phyloP scores from a whole-genome alignment of 1,139 yeast genomes.

The Starmera stellimalicola region DNA sequence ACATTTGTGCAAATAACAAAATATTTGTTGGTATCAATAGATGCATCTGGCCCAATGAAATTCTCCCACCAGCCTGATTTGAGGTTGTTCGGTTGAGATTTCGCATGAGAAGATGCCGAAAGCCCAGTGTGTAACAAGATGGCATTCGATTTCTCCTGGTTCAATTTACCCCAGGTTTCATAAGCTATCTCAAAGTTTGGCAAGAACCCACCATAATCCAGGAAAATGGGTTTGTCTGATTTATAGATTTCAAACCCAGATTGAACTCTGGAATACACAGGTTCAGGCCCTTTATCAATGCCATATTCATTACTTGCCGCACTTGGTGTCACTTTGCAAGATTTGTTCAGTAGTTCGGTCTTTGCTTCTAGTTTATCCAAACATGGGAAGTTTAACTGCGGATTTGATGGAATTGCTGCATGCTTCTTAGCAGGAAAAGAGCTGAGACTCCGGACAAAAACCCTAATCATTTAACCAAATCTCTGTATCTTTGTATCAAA shows the following conservation, averaged over 20 bases:
- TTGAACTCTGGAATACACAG: constrained; percentile 63
- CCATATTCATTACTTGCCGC: constrained; percentile 21
- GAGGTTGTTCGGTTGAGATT: constrained; percentile 60
- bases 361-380: constrained; percentile 65
- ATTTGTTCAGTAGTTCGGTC: constrained; percentile 33
- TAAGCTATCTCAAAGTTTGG: constrained; percentile 76
- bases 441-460: too few species aligned
- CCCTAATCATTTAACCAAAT: too few species aligned
- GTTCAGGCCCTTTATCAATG: constrained; percentile 69
- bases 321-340: constrained; percentile 1
- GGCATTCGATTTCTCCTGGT: constrained; percentile 55
- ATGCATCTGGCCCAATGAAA: constrained; percentile 77
- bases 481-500: too few species aligned
- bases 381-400: constrained; percentile 68
- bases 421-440: too few species aligned
- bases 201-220: constrained; percentile 76
- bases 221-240: constrained; percentile 48
- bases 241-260: constrained; percentile 58
- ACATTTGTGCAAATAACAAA: constrained; percentile 86
- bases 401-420: constrained; percentile 11
- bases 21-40: constrained; percentile 71
- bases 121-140: constrained; percentile 82
- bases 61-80: constrained; percentile 95
- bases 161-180: constrained; percentile 83
- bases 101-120: constrained; percentile 93